These are phyloP conservation scores for Pelomyxa schiedti DNA, from an alignment of 78 protist species.

Conservation along the genomic window DNA sequence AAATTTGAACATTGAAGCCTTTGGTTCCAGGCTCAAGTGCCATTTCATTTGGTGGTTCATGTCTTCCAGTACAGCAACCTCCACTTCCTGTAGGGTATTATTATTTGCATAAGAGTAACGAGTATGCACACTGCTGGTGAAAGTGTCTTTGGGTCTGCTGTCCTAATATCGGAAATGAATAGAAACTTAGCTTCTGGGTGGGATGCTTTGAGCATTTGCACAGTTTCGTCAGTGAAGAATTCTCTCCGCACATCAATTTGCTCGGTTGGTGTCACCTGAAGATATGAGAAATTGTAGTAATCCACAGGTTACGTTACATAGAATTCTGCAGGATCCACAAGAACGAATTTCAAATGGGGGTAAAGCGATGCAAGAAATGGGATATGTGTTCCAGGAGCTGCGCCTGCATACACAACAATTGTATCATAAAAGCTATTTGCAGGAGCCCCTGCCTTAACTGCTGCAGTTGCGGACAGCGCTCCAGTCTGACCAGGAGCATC, in stretches of 20 bases:
- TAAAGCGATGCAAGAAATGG: constrained; percentile 3
- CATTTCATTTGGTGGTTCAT: constrained; percentile 12
- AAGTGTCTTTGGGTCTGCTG: not conserved
- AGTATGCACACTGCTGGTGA: no score
- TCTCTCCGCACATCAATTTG: constrained; percentile 5
- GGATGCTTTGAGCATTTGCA: not conserved
- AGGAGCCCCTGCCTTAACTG: no score
- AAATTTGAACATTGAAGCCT: constrained; percentile 25
- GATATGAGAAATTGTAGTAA: no score
- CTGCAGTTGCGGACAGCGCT: no score
- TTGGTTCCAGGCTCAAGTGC: not conserved
- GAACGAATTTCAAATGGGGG: constrained; percentile 12
- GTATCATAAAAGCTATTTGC: no score
- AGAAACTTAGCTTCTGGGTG: not conserved
- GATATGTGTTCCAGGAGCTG: constrained; percentile 39
- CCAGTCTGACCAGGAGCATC: no score
- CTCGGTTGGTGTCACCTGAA: not conserved
- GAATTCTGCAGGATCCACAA: constrained; percentile 29
- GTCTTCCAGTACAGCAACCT: not conserved
- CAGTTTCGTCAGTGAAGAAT: constrained; percentile 18
- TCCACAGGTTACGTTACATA: no score
- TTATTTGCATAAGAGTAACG: no score
- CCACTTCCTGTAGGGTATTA: not conserved
- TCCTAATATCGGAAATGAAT: constrained; percentile 14
- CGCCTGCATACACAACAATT: constrained; percentile 1